Conservation (phyloP, 345 rosid genomes). For the Boechera stricta region DNA sequence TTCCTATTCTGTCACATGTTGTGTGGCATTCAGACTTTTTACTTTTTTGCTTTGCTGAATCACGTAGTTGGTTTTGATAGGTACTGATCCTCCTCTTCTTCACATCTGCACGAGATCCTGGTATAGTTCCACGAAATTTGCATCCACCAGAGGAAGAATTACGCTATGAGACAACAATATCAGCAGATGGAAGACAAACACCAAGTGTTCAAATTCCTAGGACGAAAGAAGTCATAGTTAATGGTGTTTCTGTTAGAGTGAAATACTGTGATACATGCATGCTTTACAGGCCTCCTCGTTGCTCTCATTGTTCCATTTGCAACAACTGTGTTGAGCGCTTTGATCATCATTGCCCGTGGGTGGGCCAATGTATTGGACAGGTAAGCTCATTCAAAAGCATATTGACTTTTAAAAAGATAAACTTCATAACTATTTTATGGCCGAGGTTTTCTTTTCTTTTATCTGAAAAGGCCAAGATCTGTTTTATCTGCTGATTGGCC, state of each 20-base stretch:
- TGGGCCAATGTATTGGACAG: constrained; percentile 98
- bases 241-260: constrained; percentile 82
- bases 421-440: background rate
- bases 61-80: constrained; percentile 54
- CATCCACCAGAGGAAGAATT: constrained; percentile 97
- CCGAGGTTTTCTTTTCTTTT: background rate
- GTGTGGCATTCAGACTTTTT: constrained; percentile 2
- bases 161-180: constrained; percentile 59
- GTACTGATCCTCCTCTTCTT: constrained; percentile 81
- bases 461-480: constrained; percentile 22
- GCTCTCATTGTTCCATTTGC: constrained; percentile 67
- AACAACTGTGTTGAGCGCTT: constrained; percentile 88
- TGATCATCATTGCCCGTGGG: constrained; percentile 99
- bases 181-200: constrained; percentile 83
- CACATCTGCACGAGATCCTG: constrained; percentile 95
- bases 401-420: background rate
- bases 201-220: constrained; percentile 89
- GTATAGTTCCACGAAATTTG: constrained; percentile 82
- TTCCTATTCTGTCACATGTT: background rate
- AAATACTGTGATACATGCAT: constrained; percentile 98
- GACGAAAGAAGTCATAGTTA: constrained; percentile 80
- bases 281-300: constrained; percentile 98
- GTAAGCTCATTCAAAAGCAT: constrained; percentile 53
- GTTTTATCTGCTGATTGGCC: constrained; percentile 15
- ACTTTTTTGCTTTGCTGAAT: constrained; percentile 31